Evolutionary conservation across 306 rosid genomes (phyloP).

Genomic region (Corylus americana): DNA sequence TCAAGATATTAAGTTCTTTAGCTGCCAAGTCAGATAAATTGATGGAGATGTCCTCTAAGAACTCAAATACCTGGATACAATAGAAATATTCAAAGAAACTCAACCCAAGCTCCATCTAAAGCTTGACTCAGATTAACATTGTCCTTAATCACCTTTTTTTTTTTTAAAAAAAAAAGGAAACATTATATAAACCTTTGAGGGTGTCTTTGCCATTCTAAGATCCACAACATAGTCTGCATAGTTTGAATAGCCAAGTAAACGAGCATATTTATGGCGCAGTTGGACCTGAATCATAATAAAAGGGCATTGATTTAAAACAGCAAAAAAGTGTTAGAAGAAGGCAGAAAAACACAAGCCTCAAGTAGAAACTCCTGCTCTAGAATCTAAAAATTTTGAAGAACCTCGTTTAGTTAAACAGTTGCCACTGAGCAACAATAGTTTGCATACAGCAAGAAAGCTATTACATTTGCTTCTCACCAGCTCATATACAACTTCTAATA

Average conservation of each 20-base stretch:
- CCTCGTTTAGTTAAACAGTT: not conserved
- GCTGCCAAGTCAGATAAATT: slow-evolving; percentile 67
- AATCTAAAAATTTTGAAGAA: not conserved
- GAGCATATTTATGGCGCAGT: slow-evolving; percentile 85
- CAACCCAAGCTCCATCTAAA: slow-evolving; percentile 14
- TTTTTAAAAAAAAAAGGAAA: not conserved
- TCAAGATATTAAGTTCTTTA: slow-evolving; percentile 70
- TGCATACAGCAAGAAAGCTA: not conserved
- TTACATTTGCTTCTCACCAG: not conserved
- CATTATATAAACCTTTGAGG: slow-evolving; percentile 66
- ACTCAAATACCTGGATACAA: slow-evolving; percentile 78
- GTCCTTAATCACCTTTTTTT: not conserved
- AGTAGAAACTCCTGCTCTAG: not conserved
- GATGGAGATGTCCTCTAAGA: slow-evolving; percentile 78
- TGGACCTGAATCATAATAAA: slow-evolving; percentile 65
- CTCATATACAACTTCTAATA: not conserved
- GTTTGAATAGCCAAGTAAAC: slow-evolving; percentile 83
- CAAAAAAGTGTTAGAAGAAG: not conserved
- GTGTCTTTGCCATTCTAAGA: slow-evolving; percentile 93
- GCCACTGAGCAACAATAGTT: not conserved
- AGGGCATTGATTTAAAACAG: not conserved
- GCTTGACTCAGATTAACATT: not conserved
- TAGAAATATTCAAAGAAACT: slow-evolving; percentile 11
- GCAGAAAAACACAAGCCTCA: slow-evolving; percentile 11
- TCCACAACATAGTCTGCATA: slow-evolving; percentile 82